Conservation (phyloP, 2,329 filamentous ascomycete species). For the Whalleya microplaca region DNA sequence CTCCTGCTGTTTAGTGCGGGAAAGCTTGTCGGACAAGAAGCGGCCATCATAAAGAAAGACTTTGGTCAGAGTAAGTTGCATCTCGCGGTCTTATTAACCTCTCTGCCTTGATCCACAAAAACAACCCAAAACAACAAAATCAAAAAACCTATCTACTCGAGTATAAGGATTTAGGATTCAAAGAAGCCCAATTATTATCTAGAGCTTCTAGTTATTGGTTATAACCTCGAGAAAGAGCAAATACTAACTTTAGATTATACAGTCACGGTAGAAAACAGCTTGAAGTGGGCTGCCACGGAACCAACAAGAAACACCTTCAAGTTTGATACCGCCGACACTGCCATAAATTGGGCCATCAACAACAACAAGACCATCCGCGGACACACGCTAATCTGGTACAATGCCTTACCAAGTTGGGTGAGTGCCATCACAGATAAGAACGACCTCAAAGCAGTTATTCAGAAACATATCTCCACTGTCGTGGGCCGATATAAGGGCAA, state of each 20-base stretch:
- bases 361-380: conserved; percentile 52
- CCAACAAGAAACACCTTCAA: conserved; percentile 56
- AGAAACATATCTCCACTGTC: no score
- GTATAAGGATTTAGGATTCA: no score
- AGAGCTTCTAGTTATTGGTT: no score
- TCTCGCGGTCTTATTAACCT: no score
- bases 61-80: conserved; percentile 4
- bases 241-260: no score
- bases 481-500: background rate
- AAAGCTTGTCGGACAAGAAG: conserved; percentile 1
- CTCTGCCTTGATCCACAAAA: background rate
- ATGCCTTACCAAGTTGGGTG: conserved; percentile 56
- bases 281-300: conserved; percentile 60
- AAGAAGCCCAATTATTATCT: no score
- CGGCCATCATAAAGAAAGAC: conserved; percentile 5
- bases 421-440: background rate
- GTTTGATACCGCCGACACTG: conserved; percentile 54
- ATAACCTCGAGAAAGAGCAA: no score
- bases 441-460: background rate
- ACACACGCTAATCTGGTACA: conserved; percentile 53
- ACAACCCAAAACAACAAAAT: no score
- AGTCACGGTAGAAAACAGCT: conserved; percentile 42
- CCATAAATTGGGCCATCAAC: conserved; percentile 43
- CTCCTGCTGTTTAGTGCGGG: no score
- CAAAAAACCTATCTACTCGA: no score